Percentiles rank a stretch among this genome's conserved stretches.
Evolutionary conservation across 140 eudicot species (phyloP).

Genomic region (Senecio squalidus): DNA sequence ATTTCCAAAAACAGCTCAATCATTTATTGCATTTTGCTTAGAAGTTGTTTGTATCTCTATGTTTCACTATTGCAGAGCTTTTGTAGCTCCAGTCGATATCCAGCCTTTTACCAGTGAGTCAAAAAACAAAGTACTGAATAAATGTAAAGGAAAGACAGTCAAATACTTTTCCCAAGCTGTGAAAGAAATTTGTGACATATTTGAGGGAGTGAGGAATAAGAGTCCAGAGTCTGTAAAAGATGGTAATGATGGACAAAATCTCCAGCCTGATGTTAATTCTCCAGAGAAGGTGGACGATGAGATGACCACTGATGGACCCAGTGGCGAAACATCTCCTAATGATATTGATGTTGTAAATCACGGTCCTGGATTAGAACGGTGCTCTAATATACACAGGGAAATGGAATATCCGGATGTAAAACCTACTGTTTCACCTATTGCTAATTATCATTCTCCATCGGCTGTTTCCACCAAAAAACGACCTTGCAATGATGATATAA

Average conservation of each 20-base stretch:
- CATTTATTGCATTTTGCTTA: not conserved
- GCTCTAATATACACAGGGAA: slow-evolving; percentile 38
- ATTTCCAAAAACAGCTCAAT: not conserved
- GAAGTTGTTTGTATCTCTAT: slow-evolving; percentile 5
- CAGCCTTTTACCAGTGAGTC: slow-evolving; percentile 74
- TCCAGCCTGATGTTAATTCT: slow-evolving; percentile 38
- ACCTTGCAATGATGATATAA: slow-evolving; percentile 24
- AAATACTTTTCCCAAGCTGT: slow-evolving; percentile 74
- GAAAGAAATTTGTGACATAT: slow-evolving; percentile 72
- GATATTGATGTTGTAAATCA: slow-evolving; percentile 24
- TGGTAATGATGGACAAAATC: slow-evolving; percentile 32
- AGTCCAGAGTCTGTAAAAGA: slow-evolving; percentile 36
- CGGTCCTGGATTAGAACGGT: slow-evolving; percentile 49
- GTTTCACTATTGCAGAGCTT: slow-evolving; percentile 54
- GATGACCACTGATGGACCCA: slow-evolving; percentile 26
- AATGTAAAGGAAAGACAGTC: slow-evolving; percentile 75
- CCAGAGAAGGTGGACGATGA: slow-evolving; percentile 40
- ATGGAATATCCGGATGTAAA: slow-evolving; percentile 27
- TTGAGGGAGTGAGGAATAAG: slow-evolving; percentile 44
- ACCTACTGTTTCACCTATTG: slow-evolving; percentile 23
- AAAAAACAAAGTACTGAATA: slow-evolving; percentile 55
- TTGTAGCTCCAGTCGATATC: slow-evolving; percentile 88
- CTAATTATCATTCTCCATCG: slow-evolving; percentile 22
- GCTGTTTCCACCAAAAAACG: slow-evolving; percentile 21
- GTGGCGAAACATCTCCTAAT: slow-evolving; percentile 31